A percentile compares a stretch with the other conserved stretches of the same genome.
phyloP scores from a whole-genome alignment of 2,329 filamentous ascomycete species.

The Gaeumannomyces sp. region DNA sequence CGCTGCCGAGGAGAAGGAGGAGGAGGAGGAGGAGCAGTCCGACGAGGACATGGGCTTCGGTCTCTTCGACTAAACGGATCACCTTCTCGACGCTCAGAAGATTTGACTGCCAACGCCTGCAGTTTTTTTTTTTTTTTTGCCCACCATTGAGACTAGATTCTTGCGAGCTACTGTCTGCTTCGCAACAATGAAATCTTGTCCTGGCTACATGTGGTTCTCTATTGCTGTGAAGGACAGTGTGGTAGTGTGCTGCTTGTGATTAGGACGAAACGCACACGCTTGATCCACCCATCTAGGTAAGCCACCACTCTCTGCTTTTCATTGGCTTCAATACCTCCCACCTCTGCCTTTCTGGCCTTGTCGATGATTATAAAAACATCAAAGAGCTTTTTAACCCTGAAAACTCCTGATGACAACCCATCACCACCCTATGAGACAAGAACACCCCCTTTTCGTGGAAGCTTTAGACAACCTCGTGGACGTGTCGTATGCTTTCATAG shows the following conservation, averaged over 20 bases:
- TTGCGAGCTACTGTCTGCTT: slow-evolving; percentile 6
- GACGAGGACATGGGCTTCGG: slow-evolving; percentile 67
- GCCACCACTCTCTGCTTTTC: slow-evolving; percentile 21
- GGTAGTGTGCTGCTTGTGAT: slow-evolving; percentile 3
- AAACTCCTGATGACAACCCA: slow-evolving; percentile 50
- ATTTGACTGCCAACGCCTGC: slow-evolving; percentile 3
- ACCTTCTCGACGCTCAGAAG: not conserved
- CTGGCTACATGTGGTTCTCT: not conserved
- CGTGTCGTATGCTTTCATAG: not conserved
- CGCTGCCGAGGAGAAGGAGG: slow-evolving; percentile 47
- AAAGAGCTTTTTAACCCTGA: slow-evolving; percentile 67
- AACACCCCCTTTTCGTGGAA: slow-evolving; percentile 13
- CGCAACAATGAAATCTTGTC: slow-evolving; percentile 8
- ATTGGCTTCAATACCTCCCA: not conserved
- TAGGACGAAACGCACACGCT: not conserved
- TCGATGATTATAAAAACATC: slow-evolving; percentile 51
- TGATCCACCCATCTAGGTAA: slow-evolving; percentile 34
- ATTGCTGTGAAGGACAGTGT: slow-evolving; percentile 9
- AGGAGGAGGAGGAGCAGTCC: slow-evolving; percentile 63
- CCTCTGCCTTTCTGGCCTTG: slow-evolving; percentile 16
- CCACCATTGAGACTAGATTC: slow-evolving; percentile 3
- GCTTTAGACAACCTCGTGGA: slow-evolving; percentile 6
- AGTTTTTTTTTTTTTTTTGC: not conserved
- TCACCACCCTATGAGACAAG: slow-evolving; percentile 52
- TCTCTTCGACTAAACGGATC: slow-evolving; percentile 49